Percentiles rank a stretch among this genome's conserved stretches.
These are phyloP conservation scores for Pleurotus ostreatus DNA, from an alignment of 768 basidiomycete genomes.

Conservation along the genomic window DNA sequence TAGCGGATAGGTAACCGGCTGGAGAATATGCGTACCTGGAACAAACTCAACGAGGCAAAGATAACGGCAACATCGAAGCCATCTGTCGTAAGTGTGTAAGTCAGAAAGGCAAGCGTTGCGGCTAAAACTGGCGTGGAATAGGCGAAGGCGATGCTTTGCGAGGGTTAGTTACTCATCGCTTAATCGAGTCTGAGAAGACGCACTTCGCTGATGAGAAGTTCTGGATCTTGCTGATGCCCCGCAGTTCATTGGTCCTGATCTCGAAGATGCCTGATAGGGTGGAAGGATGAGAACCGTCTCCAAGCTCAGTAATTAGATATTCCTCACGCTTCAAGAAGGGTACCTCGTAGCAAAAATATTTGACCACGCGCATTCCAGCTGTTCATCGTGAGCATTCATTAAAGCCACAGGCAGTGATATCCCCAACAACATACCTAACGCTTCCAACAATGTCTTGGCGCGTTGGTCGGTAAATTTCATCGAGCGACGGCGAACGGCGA, in stretches of 20 bases:
- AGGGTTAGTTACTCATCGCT: neutral
- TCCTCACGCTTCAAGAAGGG: constrained; percentile 60
- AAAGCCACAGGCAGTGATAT: neutral
- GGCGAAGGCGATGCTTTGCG: constrained; percentile 34
- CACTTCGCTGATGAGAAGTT: constrained; percentile 62
- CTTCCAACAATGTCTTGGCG: constrained; percentile 61
- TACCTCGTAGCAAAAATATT: constrained; percentile 71
- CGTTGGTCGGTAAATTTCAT: constrained; percentile 63
- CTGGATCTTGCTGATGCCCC: constrained; percentile 52
- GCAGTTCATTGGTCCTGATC: constrained; percentile 51
- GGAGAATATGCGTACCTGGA: constrained; percentile 31
- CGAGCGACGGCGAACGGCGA: constrained; percentile 45
- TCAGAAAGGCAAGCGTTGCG: constrained; percentile 62
- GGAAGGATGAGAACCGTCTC: neutral
- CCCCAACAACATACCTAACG: constrained; percentile 37
- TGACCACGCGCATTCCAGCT: constrained; percentile 70
- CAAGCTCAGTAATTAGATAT: neutral
- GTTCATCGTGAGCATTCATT: neutral
- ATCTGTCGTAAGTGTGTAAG: constrained; percentile 52
- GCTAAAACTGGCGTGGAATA: constrained; percentile 61
- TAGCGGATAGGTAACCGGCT: neutral
- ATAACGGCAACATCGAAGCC: constrained; percentile 63
- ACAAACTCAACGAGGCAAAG: constrained; percentile 61
- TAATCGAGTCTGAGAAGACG: constrained; percentile 11
- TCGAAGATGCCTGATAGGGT: constrained; percentile 43